These are phyloP conservation scores for Coemansia sp. DNA, from an alignment of 192 early-diverging fungal genomes.

Conservation along the genomic window DNA sequence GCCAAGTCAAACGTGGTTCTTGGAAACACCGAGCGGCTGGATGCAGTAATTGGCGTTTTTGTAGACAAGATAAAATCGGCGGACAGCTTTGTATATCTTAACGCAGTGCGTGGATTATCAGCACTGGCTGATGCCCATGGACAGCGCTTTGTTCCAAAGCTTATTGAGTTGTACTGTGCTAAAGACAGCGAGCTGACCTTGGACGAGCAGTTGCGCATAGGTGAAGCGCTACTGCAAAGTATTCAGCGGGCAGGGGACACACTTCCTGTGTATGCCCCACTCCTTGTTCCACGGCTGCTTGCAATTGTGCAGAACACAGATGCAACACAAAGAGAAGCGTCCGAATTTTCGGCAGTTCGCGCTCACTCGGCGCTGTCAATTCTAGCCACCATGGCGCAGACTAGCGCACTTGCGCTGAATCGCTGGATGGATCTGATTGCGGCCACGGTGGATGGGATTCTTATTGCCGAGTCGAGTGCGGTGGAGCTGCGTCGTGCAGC, in stretches of 20 bases:
- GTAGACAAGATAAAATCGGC: conserved; percentile 72
- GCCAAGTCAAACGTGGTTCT: conserved; percentile 62
- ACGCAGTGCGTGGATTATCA: conserved; percentile 84
- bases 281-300: conserved; percentile 41
- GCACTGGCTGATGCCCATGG: conserved; percentile 83
- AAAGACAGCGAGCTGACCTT: conserved; percentile 34
- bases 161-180: conserved; percentile 69
- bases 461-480: conserved; percentile 41
- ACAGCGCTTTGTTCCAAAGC: conserved; percentile 62
- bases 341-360: conserved; percentile 13
- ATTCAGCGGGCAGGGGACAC: conserved; percentile 78
- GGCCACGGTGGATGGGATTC: conserved; percentile 66
- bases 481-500: conserved; percentile 65
- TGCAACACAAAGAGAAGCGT: background rate
- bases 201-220: conserved; percentile 77
- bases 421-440: conserved; percentile 67
- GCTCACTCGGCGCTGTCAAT: conserved; percentile 69
- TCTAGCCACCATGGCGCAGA: conserved; percentile 68
- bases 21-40: conserved; percentile 54
- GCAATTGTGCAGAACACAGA: conserved; percentile 25
- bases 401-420: conserved; percentile 67
- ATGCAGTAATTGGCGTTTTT: conserved; percentile 73
- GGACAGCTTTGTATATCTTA: conserved; percentile 92
- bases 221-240: conserved; percentile 87
- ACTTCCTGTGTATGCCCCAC: conserved; percentile 66